Evolutionary conservation across 2,329 filamentous ascomycete species (phyloP).

Genomic region (Spiromastix sp.): DNA sequence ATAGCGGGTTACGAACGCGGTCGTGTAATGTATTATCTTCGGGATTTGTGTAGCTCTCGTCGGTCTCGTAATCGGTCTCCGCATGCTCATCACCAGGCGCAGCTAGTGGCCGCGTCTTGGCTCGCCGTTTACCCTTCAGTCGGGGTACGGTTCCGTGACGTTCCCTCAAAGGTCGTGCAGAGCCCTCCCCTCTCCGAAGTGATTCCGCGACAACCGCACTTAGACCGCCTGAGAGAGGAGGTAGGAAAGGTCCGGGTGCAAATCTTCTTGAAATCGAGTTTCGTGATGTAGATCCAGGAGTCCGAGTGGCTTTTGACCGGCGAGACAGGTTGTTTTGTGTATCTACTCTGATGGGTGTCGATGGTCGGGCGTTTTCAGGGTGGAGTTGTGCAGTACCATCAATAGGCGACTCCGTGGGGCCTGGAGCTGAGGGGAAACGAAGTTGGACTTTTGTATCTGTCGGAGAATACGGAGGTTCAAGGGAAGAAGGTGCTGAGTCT

Average conservation of each 20-base stretch:
- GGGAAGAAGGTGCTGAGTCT: constrained; percentile 16
- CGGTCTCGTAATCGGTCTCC: constrained; percentile 13
- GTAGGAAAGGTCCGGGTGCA: constrained; percentile 48
- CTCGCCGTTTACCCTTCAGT: too few relatives aligned
- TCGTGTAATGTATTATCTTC: too few relatives aligned
- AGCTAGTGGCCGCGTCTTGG: constrained; percentile 22
- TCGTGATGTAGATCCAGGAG: constrained; percentile 29
- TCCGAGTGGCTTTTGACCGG: constrained; percentile 23
- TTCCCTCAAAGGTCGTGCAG: constrained; percentile 15
- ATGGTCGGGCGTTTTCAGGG: neutral
- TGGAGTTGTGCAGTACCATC: constrained; percentile 3
- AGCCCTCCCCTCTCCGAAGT: constrained; percentile 46
- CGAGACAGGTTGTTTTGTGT: constrained; percentile 12
- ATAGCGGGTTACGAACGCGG: too few relatives aligned
- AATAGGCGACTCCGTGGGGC: constrained; percentile 19
- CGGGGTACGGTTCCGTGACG: too few relatives aligned
- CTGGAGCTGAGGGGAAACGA: constrained; percentile 30
- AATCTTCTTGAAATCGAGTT: constrained; percentile 43
- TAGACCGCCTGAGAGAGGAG: constrained; percentile 50
- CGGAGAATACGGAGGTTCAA: constrained; percentile 12
- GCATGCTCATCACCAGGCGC: constrained; percentile 11
- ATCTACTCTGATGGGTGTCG: constrained; percentile 10
- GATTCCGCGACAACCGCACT: constrained; percentile 56
- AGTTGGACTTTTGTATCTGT: constrained; percentile 25
- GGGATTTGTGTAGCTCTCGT: too few relatives aligned